These are phyloP conservation scores for Colletotrichum nymphaeae DNA, from an alignment of 2,329 filamentous ascomycete genomes.

Conservation along the genomic window DNA sequence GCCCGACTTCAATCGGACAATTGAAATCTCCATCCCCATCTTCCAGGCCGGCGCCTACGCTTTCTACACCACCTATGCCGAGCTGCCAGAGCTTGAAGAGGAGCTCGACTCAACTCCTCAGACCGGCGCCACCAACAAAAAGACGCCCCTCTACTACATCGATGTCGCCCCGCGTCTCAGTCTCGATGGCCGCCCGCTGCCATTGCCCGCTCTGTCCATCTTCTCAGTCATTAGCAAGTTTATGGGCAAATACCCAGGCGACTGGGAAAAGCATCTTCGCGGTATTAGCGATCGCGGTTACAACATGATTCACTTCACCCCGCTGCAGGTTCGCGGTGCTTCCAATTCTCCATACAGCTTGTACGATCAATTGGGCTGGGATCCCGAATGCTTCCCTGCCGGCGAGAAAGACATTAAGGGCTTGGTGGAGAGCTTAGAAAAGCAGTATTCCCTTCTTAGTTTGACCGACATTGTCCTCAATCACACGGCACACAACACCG, in stretches of 20 bases:
- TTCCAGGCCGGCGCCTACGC: constrained; percentile 87
- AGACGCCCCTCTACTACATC: constrained; percentile 87
- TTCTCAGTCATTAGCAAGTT: constrained; percentile 98
- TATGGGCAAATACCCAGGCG: constrained; percentile 90
- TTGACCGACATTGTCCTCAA: constrained; percentile 98
- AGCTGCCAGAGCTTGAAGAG: constrained; percentile 81
- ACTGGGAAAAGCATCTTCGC: constrained; percentile 90
- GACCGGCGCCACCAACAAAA: constrained; percentile 65
- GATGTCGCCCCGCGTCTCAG: constrained; percentile 88
- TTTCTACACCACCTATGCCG: constrained; percentile 93
- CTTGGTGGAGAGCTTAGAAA: constrained; percentile 84
- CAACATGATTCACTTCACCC: constrained; percentile 99
- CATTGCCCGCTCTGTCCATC: constrained; percentile 87
- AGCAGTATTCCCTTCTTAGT: constrained; percentile 84
- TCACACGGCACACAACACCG: constrained; percentile 95
- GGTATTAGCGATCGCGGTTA: constrained; percentile 93
- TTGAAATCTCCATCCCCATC: constrained; percentile 91
- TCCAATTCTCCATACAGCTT: constrained; percentile 99
- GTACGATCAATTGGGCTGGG: constrained; percentile 91
- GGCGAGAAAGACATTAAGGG: constrained; percentile 85
- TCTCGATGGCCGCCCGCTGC: constrained; percentile 79
- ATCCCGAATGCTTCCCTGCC: constrained; percentile 82
- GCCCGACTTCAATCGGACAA: constrained; percentile 91
- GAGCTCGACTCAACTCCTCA: constrained; percentile 59
- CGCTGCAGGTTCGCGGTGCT: constrained; percentile 85